phyloP scores from a whole-genome alignment of 164 flowering plant species.

The Liquidambar formosana region DNA sequence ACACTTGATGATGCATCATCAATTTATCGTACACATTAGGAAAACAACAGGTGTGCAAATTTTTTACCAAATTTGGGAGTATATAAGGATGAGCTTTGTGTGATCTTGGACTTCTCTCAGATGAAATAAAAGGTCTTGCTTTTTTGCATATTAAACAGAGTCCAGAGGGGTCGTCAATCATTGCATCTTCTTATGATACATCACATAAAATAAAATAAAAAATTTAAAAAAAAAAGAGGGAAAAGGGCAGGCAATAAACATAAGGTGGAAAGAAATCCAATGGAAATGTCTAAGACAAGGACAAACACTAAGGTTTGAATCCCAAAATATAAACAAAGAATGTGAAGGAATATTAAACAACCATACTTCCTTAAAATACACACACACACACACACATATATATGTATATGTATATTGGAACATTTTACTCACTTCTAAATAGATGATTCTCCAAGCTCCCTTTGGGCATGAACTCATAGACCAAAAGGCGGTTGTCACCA shows the following conservation, averaged over 20 bases:
- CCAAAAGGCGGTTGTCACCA: constrained; percentile 77
- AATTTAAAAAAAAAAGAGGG: background rate
- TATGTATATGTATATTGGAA: background rate
- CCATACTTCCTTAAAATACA: background rate
- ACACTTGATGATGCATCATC: too few species aligned
- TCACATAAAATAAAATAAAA: background rate
- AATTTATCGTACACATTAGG: too few species aligned
- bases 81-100: too few species aligned
- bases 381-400: too few species aligned
- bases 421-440: constrained; percentile 69
- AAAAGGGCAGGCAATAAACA: background rate
- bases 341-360: background rate
- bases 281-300: background rate
- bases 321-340: background rate
- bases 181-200: too few species aligned
- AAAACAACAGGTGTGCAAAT: too few species aligned
- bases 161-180: too few species aligned
- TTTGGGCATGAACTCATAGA: constrained; percentile 93
- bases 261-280: background rate
- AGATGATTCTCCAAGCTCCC: constrained; percentile 96
- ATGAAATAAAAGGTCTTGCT: too few species aligned
- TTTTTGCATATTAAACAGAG: too few species aligned
- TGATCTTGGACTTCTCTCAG: too few species aligned
- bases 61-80: too few species aligned
- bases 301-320: background rate